Percentiles rank a stretch among this genome's conserved stretches.
These are phyloP conservation scores for Westerdykella aurantiaca DNA, from an alignment of 2,329 filamentous ascomycete genomes.

Conservation along the genomic window DNA sequence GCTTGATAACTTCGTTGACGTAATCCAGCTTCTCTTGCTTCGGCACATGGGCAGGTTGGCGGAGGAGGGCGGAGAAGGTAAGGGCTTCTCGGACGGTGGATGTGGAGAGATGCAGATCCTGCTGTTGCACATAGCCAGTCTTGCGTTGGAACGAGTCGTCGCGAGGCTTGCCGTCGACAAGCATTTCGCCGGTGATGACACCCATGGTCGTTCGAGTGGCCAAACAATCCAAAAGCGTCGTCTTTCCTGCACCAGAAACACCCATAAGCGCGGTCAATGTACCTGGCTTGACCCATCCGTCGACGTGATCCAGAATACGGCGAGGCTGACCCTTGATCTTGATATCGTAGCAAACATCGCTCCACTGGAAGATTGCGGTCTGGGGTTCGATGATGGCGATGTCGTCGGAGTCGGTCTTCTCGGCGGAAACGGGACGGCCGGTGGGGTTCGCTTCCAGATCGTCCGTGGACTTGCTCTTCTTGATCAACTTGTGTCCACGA, in stretches of 20 bases:
- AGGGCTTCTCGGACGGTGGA: conserved; percentile 85
- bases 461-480: conserved; percentile 44
- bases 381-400: conserved; percentile 53
- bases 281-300: conserved; percentile 91
- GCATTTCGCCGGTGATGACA: conserved; percentile 79
- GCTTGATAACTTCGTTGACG: conserved; percentile 83
- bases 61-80: conserved; percentile 76
- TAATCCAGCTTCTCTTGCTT: conserved; percentile 76
- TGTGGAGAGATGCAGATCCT: conserved; percentile 81
- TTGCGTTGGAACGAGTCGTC: conserved; percentile 85
- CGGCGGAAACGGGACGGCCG: conserved; percentile 27
- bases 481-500: conserved; percentile 45
- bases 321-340: conserved; percentile 73
- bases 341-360: conserved; percentile 71
- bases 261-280: conserved; percentile 83
- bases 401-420: conserved; percentile 33
- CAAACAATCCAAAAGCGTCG: conserved; percentile 79
- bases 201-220: conserved; percentile 85
- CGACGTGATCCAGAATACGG: conserved; percentile 75
- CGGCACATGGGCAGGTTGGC: conserved; percentile 71
- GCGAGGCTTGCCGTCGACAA: conserved; percentile 68
- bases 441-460: conserved; percentile 38
- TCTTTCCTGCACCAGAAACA: conserved; percentile 90
- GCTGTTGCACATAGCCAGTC: conserved; percentile 87
- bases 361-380: conserved; percentile 80